Evolutionary conservation across 2,329 filamentous ascomycete species (phyloP), one percentile per base, ranked within the genome.

Genomic region (Neophaeococcomyces mojaviensis): DNA sequence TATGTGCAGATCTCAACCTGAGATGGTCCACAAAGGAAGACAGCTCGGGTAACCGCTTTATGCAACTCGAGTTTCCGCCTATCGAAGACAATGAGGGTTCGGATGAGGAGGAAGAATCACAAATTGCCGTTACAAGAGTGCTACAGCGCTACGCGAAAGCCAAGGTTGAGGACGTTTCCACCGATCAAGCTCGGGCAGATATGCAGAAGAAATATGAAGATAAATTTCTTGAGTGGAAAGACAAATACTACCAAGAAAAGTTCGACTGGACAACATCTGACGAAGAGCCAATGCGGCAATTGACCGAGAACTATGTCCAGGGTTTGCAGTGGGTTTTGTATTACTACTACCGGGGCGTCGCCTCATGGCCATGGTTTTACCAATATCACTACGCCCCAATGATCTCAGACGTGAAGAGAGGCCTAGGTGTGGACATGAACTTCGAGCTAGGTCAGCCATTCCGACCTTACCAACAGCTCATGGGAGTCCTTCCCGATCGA

Each of bases 351-450:
- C 83, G 84, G 44, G 92, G 92, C 51, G 92, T 98, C 49, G 92
- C 88, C 13, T 97, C 90, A 10, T 98, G 92, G 92, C 88, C 92
- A 12, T 98, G 92, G 92, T 98, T 86, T 68, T 98, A 96, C 66
- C 75, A 76, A 50, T 98, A 95, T 65, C 94, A 98, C 67, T 98
- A 98, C 66, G 86, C 94, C 8, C 92, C 92, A 1, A 88, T 97
- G 79, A 98, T 96, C 47, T 94, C 88, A 54, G 92, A 98, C 68
- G 87, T 98, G 55, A 83, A 83, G 62, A 89, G 86, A 64, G 92
- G 92, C 19, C 70, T 98, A 39, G 79, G 79, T 39, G 92, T 89
- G 1, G 78, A 97, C 63, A 79, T 96, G 61, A 82, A 94, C 59
- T 98, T 98, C 73, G 82, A 84, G 56, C 82, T 97, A 50, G 92